These are phyloP conservation scores for Saccharomycopsis selenospora DNA, from an alignment of 805 yeast genomes.

Conservation along the genomic window DNA sequence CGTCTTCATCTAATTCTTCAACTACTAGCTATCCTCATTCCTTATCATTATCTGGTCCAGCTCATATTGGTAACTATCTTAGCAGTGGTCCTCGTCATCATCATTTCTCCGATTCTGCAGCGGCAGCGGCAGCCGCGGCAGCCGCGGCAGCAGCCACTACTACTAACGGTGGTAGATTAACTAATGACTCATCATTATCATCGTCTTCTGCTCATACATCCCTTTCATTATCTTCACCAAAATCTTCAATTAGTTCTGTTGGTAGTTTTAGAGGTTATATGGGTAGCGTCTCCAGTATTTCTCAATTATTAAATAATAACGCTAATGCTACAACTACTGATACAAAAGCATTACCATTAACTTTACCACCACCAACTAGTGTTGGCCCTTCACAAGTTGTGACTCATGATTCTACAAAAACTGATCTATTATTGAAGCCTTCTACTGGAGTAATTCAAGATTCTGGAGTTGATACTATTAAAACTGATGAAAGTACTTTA, in stretches of 20 bases:
- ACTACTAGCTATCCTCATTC: background rate
- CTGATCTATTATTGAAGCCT: too few species aligned
- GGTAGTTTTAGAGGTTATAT: constrained; percentile 3
- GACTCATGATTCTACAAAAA: background rate
- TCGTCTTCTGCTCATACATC: constrained; percentile 6
- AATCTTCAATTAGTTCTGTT: constrained; percentile 12
- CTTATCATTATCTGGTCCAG: too few species aligned
- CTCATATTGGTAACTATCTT: background rate
- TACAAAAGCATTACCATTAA: background rate
- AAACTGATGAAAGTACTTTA: background rate
- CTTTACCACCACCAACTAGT: background rate
- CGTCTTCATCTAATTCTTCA: background rate
- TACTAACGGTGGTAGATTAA: background rate
- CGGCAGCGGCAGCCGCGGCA: background rate
- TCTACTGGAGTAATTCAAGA: too few species aligned
- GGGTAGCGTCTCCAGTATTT: constrained; percentile 18
- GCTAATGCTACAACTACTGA: background rate
- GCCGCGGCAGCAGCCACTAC: background rate
- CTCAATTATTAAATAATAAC: constrained; percentile 14
- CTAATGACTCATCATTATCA: constrained; percentile 8
- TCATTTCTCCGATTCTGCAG: background rate
- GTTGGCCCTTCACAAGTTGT: background rate
- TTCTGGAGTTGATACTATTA: too few species aligned
- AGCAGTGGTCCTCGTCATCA: background rate
- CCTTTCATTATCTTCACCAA: constrained; percentile 6